Conservation (phyloP, 2,329 filamentous ascomycete genomes). For the Fusarium sp. region DNA sequence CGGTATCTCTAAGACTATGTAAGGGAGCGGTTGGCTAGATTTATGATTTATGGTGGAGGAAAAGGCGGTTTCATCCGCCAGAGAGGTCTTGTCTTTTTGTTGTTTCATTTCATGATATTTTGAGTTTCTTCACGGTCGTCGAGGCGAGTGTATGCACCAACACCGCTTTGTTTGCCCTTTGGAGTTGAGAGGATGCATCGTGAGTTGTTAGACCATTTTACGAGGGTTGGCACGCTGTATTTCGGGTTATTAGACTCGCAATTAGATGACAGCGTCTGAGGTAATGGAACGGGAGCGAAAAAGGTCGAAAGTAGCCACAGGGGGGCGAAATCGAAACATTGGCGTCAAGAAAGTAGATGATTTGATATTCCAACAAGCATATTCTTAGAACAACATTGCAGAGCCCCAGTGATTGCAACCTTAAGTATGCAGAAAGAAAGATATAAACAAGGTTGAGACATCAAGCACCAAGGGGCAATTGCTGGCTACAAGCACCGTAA, state of each 20-base stretch:
- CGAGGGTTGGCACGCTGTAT: conserved; percentile 26
- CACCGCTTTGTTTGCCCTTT: background rate
- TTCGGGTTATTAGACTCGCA: conserved; percentile 41
- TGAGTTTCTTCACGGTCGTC: conserved; percentile 8
- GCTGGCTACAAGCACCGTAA: background rate
- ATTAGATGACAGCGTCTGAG: conserved; percentile 27
- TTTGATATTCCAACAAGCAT: conserved; percentile 17
- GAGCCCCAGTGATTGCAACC: background rate
- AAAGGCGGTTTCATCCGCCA: conserved; percentile 32
- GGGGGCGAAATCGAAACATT: conserved; percentile 28
- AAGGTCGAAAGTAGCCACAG: conserved; percentile 30
- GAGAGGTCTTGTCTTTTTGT: conserved; percentile 24
- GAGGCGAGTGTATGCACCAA: background rate
- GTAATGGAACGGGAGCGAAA: conserved; percentile 12
- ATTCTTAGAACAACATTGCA: background rate
- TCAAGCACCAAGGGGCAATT: background rate
- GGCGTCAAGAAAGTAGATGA: conserved; percentile 32
- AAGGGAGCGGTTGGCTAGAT: conserved; percentile 39
- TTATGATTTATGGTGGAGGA: conserved; percentile 27
- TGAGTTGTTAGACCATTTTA: conserved; percentile 42
- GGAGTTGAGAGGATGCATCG: conserved; percentile 25
- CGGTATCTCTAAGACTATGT: conserved; percentile 27
- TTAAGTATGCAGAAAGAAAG: background rate
- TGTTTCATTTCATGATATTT: conserved; percentile 25
- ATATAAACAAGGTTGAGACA: background rate